Evolutionary conservation across 495 filamentous ascomycete genomes (phyloP).

Genomic region (Penicillium arizonense): DNA sequence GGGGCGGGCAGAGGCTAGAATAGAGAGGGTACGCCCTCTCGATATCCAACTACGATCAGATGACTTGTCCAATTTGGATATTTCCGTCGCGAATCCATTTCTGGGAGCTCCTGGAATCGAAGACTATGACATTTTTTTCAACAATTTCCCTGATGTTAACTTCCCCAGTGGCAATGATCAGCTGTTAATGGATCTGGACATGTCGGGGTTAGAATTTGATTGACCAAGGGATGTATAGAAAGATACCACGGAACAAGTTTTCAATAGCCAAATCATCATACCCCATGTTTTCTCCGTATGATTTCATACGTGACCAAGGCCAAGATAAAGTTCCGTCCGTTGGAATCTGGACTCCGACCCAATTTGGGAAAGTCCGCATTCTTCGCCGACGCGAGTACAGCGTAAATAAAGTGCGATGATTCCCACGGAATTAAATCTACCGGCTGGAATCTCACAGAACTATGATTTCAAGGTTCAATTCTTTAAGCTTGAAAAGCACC

Average conservation of each 20-base stretch:
- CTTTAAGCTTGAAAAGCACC: background rate
- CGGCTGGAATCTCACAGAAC: background rate
- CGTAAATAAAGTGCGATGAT: slow-evolving; percentile 1
- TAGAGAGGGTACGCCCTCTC: background rate
- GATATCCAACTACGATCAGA: background rate
- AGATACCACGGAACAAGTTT: background rate
- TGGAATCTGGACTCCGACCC: slow-evolving; percentile 7
- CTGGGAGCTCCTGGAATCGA: background rate
- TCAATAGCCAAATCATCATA: too few species aligned
- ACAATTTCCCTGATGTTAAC: slow-evolving; percentile 23
- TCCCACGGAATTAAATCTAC: background rate
- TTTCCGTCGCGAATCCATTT: background rate
- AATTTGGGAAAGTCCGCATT: slow-evolving; percentile 11
- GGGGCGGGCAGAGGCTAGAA: background rate
- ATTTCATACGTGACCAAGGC: too few species aligned
- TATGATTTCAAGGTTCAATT: background rate
- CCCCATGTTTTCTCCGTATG: background rate
- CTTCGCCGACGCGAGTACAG: slow-evolving; percentile 2
- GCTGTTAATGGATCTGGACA: slow-evolving; percentile 6
- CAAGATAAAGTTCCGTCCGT: background rate
- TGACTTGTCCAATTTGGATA: slow-evolving; percentile 7
- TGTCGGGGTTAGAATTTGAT: background rate
- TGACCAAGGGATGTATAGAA: background rate
- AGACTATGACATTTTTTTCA: slow-evolving; percentile 18
- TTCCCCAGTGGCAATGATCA: slow-evolving; percentile 16